Conservation (phyloP, 441 rosid species). For the Gossypium laxum region DNA sequence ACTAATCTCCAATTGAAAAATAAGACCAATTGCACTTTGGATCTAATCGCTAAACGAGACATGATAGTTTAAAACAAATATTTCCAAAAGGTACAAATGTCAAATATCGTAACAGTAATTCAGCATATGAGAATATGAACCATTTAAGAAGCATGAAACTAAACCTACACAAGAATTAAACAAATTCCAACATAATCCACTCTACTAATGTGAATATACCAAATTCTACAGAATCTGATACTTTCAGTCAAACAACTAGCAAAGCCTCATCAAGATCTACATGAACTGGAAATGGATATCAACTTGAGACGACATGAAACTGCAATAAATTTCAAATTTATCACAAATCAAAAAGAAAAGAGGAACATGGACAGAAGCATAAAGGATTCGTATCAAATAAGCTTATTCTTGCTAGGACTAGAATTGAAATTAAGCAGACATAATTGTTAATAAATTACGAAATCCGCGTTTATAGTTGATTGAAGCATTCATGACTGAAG, state of each 20-base stretch:
- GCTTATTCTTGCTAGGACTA: too few species aligned
- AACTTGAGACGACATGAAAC: neutral
- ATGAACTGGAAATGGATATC: neutral
- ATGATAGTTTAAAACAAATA: neutral
- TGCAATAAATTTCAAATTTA: neutral
- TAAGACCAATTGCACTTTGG: neutral
- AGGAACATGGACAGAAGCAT: neutral
- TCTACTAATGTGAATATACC: neutral
- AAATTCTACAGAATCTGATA: neutral
- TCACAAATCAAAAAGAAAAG: neutral
- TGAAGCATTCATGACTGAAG: neutral
- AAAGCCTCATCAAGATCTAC: neutral
- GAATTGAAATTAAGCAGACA: neutral
- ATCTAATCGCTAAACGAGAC: neutral
- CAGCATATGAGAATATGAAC: neutral
- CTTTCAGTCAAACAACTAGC: neutral
- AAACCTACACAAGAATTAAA: neutral
- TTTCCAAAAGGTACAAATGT: neutral
- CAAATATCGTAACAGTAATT: neutral
- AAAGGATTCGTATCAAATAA: neutral
- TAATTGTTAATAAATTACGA: neutral
- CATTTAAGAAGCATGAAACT: neutral
- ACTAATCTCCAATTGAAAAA: neutral
- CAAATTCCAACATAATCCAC: neutral
- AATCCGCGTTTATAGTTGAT: neutral